Conservation (phyloP, 176 grass and related monocot genomes). For the Oryza meyeriana region DNA sequence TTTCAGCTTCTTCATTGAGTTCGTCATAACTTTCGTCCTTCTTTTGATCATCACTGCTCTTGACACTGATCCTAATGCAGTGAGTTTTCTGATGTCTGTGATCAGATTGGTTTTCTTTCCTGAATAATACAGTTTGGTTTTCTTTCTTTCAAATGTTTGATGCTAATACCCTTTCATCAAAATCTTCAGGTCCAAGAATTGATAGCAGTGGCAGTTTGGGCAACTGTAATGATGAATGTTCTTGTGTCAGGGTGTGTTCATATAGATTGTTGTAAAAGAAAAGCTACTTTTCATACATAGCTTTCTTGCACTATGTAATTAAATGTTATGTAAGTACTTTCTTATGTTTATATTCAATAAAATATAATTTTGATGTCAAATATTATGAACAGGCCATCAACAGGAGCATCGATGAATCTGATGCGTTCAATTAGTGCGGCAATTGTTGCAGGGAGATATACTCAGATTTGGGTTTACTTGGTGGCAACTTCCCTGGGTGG, state of each 20-base stretch:
- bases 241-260: slow-evolving; percentile 42
- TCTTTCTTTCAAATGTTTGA: neutral
- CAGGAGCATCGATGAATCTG: slow-evolving; percentile 49
- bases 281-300: too few species aligned
- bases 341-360: neutral
- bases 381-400: slow-evolving; percentile 35
- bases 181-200: slow-evolving; percentile 40
- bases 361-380: neutral
- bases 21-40: slow-evolving; percentile 62
- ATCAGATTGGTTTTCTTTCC: neutral
- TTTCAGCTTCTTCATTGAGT: too few species aligned
- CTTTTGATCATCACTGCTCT: slow-evolving; percentile 62
- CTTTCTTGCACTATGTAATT: too few species aligned
- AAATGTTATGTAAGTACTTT: neutral
- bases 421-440: slow-evolving; percentile 38
- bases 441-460: slow-evolving; percentile 33
- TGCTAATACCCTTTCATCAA: neutral
- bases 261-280: neutral
- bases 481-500: slow-evolving; percentile 28
- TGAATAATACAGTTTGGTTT: too few species aligned
- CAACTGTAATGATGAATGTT: slow-evolving; percentile 49
- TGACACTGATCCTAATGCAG: slow-evolving; percentile 48
- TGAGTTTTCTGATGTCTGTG: slow-evolving; percentile 12
- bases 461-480: slow-evolving; percentile 43
- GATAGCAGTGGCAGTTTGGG: slow-evolving; percentile 52